phyloP scores from a whole-genome alignment of 371 early-diverging fungal genomes.

The Syncephalastrum sp. region DNA sequence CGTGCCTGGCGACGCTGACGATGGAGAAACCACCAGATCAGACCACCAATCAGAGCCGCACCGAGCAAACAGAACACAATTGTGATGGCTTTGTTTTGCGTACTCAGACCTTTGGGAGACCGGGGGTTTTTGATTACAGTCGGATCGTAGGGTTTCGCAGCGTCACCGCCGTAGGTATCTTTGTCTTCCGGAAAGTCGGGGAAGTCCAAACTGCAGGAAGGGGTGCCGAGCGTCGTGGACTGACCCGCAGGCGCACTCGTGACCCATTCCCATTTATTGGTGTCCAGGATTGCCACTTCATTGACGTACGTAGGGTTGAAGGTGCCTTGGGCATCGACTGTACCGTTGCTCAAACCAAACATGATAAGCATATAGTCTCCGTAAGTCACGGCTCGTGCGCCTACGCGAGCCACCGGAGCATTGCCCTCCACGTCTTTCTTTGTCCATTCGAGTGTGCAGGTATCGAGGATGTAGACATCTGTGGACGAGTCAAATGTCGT shows the following conservation, averaged over 20 bases:
- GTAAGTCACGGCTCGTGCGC: constrained; percentile 29
- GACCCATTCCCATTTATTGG: constrained; percentile 41
- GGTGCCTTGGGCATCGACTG: background rate
- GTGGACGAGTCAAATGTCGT: constrained; percentile 6
- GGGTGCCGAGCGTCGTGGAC: background rate
- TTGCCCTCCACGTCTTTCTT: constrained; percentile 23
- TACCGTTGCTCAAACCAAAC: constrained; percentile 21
- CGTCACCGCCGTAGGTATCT: constrained; percentile 1
- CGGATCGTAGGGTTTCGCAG: constrained; percentile 14
- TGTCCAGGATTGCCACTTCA: constrained; percentile 34
- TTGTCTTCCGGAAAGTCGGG: constrained; percentile 9
- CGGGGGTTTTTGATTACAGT: constrained; percentile 21
- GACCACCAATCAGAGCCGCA: constrained; percentile 11
- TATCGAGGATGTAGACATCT: constrained; percentile 39
- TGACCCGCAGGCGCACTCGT: constrained; percentile 11
- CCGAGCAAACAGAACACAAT: constrained; percentile 26
- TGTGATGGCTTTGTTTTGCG: constrained; percentile 30
- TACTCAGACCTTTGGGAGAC: constrained; percentile 5
- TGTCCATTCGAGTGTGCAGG: constrained; percentile 39
- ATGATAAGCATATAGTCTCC: constrained; percentile 41
- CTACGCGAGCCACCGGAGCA: constrained; percentile 30
- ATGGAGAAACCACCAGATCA: constrained; percentile 16
- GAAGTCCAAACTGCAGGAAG: constrained; percentile 23
- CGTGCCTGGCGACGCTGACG: constrained; percentile 18
- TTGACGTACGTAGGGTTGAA: constrained; percentile 12